Evolutionary conservation across 2,329 filamentous ascomycete species (phyloP), one percentile per base, ranked within the genome.

Genomic region (Arthrobotrys sphaeroides): DNA sequence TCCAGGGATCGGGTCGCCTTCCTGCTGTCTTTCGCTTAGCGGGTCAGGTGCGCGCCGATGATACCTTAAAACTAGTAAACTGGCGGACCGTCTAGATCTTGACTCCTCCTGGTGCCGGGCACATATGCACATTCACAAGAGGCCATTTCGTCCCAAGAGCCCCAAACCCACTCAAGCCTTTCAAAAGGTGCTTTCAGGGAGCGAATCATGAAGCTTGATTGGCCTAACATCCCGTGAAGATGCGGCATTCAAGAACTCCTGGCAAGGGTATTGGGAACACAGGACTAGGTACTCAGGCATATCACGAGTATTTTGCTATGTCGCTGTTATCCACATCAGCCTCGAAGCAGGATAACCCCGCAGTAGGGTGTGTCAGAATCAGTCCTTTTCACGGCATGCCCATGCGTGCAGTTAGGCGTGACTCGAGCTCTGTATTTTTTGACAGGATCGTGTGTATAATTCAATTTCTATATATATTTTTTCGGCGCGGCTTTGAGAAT

Each of bases 1-100:
- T 16, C 13, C 12, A 24, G 22, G n/a, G 24, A 49, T 20, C 45
- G 45, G 45, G 13, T 2, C 45, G 45, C 45, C 45, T 28, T 49
- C 45, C 45, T 49, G 45, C 24, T 49, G 13, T 53, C 16, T 53
- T 53, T 53, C 47, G 47, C 47, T 53, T 53, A 53, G 16, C 7
- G n/a, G 10, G 26, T 26, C 26, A 40, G 36, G 36, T 40, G 36
- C 5, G 36, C 16, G n/a, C 12, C 4, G 47, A n/a, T n/a, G n/a
- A n/a, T n/a, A n/a, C n/a, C n/a, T n/a, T n/a, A n/a, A n/a, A n/a
- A n/a, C n/a, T n/a, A n/a, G n/a, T n/a, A n/a, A n/a, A n/a, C n/a
- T n/a, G n/a, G n/a, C n/a, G n/a, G n/a, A 18, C 47, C 47, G 47
- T 53, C 7, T 28, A 2, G 13, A 5, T 13, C 26, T 18, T 18